A percentile compares a stretch with the other conserved stretches of the same genome.
These are phyloP conservation scores for Clavariopsis aquatica DNA, from an alignment of 495 filamentous ascomycete genomes.

Conservation along the genomic window DNA sequence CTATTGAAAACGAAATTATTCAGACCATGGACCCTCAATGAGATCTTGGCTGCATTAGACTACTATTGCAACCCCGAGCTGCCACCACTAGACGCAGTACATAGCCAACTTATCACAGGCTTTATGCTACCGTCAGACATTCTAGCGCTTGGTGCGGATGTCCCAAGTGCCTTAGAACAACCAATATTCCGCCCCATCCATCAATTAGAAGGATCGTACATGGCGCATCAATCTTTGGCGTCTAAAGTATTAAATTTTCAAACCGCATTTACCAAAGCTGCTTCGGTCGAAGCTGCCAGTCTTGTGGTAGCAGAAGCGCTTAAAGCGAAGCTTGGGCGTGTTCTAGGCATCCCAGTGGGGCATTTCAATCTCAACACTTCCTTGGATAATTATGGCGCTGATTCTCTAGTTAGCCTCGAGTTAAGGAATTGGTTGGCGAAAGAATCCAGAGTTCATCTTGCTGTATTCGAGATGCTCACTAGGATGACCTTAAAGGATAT, in stretches of 20 bases:
- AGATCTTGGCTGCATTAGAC: conserved; percentile 4
- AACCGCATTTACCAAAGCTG: neutral
- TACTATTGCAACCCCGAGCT: conserved; percentile 9
- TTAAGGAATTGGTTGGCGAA: conserved; percentile 1
- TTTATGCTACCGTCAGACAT: neutral
- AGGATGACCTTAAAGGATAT: too few relatives aligned
- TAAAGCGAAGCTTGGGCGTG: neutral
- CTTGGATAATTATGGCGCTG: neutral
- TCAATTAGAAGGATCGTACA: neutral
- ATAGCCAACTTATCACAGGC: conserved; percentile 2
- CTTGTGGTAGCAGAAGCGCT: neutral
- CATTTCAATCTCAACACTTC: neutral
- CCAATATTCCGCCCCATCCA: neutral
- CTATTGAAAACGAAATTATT: neutral
- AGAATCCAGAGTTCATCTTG: neutral
- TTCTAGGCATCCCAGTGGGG: neutral
- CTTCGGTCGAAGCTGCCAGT: neutral
- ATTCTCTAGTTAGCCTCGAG: conserved; percentile 7
- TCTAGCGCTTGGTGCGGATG: neutral
- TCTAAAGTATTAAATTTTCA: neutral
- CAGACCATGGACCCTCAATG: neutral
- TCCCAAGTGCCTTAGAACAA: conserved; percentile 1
- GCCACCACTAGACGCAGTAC: neutral
- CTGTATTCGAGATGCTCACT: conserved; percentile 9
- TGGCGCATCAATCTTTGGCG: too few relatives aligned